phyloP scores from a whole-genome alignment of 179 eudicot species.

The Beta macrorhiza region DNA sequence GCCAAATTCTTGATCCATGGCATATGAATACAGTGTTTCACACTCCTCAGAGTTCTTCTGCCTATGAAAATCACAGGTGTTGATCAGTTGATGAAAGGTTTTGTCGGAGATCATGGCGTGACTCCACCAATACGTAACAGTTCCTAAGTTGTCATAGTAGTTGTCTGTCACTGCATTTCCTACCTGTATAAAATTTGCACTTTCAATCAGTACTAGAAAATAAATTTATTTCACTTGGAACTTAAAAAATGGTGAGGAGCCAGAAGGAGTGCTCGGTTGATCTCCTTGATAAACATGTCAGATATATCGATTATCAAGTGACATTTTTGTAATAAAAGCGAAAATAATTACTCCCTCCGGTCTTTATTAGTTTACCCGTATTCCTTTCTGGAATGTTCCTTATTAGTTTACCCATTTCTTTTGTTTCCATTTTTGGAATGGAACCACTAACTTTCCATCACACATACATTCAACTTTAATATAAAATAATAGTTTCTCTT shows the following conservation, averaged over 20 bases:
- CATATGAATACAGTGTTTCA: slow-evolving; percentile 68
- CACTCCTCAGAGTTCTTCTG: slow-evolving; percentile 84
- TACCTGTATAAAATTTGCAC: slow-evolving; percentile 41
- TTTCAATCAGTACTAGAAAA: not conserved
- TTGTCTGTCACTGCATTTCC: slow-evolving; percentile 97
- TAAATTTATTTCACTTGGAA: not conserved
- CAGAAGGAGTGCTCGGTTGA: not conserved
- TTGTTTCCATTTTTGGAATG: no score
- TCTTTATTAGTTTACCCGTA: no score
- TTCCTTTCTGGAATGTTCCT: no score
- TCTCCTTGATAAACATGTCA: no score
- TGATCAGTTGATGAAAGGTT: slow-evolving; percentile 56
- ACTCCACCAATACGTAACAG: slow-evolving; percentile 96
- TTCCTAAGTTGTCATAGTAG: slow-evolving; percentile 86
- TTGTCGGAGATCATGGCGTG: slow-evolving; percentile 95
- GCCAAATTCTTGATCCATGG: slow-evolving; percentile 91
- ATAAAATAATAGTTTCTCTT: no score
- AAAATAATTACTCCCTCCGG: no score
- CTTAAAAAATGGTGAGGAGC: not conserved
- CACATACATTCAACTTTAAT: no score
- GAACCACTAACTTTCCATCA: no score
- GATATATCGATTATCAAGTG: no score
- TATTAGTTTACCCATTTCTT: no score
- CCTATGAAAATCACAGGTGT: slow-evolving; percentile 70
- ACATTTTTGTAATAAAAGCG: no score